Percentiles rank a stretch among this genome's conserved stretches.
phyloP scores from a whole-genome alignment of 192 early-diverging fungal genomes.

The Coemansia sp. region DNA sequence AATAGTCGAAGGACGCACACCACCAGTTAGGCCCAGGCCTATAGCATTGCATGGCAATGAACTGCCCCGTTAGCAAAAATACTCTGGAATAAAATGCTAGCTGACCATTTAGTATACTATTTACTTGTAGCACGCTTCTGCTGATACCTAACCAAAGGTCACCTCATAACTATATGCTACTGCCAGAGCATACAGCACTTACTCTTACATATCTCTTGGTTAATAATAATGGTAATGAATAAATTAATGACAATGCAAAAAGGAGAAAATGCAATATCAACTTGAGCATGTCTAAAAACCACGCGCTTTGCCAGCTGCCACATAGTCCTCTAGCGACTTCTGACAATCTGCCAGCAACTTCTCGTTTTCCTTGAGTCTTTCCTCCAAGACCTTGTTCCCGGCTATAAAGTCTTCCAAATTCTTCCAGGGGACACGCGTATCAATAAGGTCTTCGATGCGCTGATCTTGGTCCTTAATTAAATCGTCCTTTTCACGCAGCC shows the following conservation, averaged over 20 bases:
- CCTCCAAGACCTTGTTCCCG: too few relatives aligned
- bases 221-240: not conserved
- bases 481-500: slow-evolving; percentile 49
- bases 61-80: not conserved
- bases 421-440: slow-evolving; percentile 21
- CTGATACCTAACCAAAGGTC: not conserved
- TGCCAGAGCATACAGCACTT: too few relatives aligned
- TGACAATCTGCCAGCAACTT: slow-evolving; percentile 41
- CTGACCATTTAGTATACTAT: not conserved
- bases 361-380: too few relatives aligned
- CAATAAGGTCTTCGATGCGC: slow-evolving; percentile 52
- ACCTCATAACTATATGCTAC: not conserved
- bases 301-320: slow-evolving; percentile 15
- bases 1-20: not conserved
- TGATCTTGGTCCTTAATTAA: slow-evolving; percentile 47
- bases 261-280: not conserved
- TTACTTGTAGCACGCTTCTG: not conserved
- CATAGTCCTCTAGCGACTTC: slow-evolving; percentile 52
- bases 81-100: not conserved
- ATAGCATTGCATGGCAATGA: not conserved
- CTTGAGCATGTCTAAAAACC: not conserved
- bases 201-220: too few relatives aligned
- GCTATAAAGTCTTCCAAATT: too few relatives aligned
- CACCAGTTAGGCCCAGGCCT: too few relatives aligned
- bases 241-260: slow-evolving; percentile 1